phyloP scores from a whole-genome alignment of 2,329 filamentous ascomycete genomes.

The Colletotrichum sidae region DNA sequence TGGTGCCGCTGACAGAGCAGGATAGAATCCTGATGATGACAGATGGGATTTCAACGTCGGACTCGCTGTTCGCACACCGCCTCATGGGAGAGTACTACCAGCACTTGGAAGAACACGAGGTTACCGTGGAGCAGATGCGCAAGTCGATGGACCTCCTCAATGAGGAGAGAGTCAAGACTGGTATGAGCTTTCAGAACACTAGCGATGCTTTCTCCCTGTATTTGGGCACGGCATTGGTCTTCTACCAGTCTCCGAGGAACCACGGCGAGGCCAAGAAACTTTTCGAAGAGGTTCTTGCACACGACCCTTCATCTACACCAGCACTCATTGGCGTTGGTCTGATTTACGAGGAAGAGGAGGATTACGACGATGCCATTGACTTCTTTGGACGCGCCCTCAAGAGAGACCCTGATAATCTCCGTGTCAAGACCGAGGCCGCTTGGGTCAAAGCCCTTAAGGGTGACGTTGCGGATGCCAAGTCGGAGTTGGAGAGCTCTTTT shows the following conservation, averaged over 20 bases:
- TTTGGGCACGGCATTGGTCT: slow-evolving; percentile 88
- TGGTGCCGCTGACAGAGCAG: slow-evolving; percentile 75
- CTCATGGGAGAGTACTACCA: slow-evolving; percentile 87
- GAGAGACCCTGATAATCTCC: slow-evolving; percentile 79
- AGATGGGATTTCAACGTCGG: slow-evolving; percentile 73
- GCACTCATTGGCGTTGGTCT: slow-evolving; percentile 91
- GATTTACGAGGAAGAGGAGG: slow-evolving; percentile 92
- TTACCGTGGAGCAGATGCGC: slow-evolving; percentile 81
- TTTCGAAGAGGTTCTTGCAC: slow-evolving; percentile 83
- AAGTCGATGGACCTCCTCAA: slow-evolving; percentile 74
- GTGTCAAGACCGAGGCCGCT: slow-evolving; percentile 85
- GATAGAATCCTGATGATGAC: slow-evolving; percentile 86
- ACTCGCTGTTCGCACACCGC: slow-evolving; percentile 85
- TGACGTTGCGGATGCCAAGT: slow-evolving; percentile 74
- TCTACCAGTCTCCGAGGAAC: slow-evolving; percentile 89
- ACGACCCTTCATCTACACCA: slow-evolving; percentile 80
- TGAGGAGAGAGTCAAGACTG: slow-evolving; percentile 73
- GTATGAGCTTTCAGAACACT: slow-evolving; percentile 75
- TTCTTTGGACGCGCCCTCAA: slow-evolving; percentile 83
- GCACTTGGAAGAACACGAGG: slow-evolving; percentile 86
- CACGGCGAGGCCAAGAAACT: slow-evolving; percentile 89
- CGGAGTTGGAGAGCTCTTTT: slow-evolving; percentile 78
- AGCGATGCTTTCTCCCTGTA: slow-evolving; percentile 80
- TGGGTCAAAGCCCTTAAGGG: slow-evolving; percentile 92
- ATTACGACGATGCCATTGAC: slow-evolving; percentile 83